A percentile compares a stretch with the other conserved stretches of the same genome.
These are phyloP conservation scores for Xanthoconium purpureum DNA, from an alignment of 768 basidiomycete genomes.

Conservation along the genomic window DNA sequence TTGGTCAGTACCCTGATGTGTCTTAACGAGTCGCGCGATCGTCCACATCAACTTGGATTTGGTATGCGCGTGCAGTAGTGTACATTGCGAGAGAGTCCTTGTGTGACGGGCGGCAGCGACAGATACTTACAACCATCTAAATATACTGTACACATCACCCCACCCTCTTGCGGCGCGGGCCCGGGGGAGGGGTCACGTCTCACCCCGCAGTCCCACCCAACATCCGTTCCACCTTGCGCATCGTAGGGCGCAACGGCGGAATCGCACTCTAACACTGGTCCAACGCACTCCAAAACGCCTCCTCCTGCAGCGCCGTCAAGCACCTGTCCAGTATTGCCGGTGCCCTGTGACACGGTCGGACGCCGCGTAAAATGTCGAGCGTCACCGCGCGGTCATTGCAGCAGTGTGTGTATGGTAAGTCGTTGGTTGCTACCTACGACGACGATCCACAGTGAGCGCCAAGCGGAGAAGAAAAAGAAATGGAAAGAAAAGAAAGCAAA, in stretches of 20 bases:
- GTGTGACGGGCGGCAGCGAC: background rate
- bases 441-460: background rate
- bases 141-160: background rate
- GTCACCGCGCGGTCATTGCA: conserved; percentile 55
- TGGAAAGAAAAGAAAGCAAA: no score
- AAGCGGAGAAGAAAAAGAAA: no score
- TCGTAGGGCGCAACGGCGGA: conserved; percentile 39
- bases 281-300: conserved; percentile 43
- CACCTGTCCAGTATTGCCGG: conserved; percentile 17
- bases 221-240: conserved; percentile 35
- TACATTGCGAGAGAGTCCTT: no score
- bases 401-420: conserved; percentile 51
- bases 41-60: no score
- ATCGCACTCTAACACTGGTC: conserved; percentile 46
- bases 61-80: no score
- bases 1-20: no score
- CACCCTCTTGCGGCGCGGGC: background rate
- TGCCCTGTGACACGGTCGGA: conserved; percentile 42
- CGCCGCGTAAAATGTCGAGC: conserved; percentile 51
- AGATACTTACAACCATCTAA: background rate
- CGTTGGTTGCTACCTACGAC: conserved; percentile 47
- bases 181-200: no score
- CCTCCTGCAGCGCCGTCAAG: conserved; percentile 21
- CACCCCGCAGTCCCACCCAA: conserved; percentile 10
- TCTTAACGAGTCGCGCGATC: no score